Base-by-base conservation (phyloP, 2,329 filamentous ascomycete species). In the Akanthomyces lecanii region DNA sequence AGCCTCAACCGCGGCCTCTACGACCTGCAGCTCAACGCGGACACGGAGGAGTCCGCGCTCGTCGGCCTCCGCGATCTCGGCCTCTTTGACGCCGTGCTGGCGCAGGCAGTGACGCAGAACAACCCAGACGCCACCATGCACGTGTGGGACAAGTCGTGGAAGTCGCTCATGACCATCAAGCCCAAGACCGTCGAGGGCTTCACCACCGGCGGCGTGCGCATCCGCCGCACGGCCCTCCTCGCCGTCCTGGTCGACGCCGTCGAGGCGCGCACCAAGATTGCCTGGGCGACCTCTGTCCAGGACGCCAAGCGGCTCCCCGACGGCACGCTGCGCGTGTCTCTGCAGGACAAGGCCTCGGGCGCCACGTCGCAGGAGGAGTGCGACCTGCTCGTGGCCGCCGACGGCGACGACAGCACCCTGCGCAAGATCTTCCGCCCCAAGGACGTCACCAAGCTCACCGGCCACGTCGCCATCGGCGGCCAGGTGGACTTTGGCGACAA, bases 311-410 rank as follows among this genome's bases (percentile, higher is more conserved):
- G 58, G 4, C 58, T 58, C 1, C 42, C 52, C 16, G 53, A 62
- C 47, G 63, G 63, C 36, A 48, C 36, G 8, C 21, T 64, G 14
- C 52, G 52, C 23, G 63, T 64, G 10, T 57, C 57, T 12, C 53
- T 64, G 11, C 25, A 33, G 11, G 48, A 53, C 36, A 28, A 53
- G 54, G 25, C 18, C 11, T 33, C 21, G 21, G 51, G 55, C 40
- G 28, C 55, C 28, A 30, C 28, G 8, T 52, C 52, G 23, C 36
- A 52, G 10, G 45, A 38, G 36, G 57, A 58, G 30, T 76, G 74
- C 63, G 76, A 79, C 65, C 52, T 80, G 16, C 68, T 80, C 4
- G 68, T 80, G 45, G 76, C 73, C 7, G 76, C 77, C 1, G 78
- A 79, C 67, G 78, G 78, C 1, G 70, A 74, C 3, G 70, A 69